A percentile compares a stretch with the other conserved stretches of the same genome.
Conservation (phyloP, 2,329 filamentous ascomycete genomes). For the Zymoseptoria ardabiliae region DNA sequence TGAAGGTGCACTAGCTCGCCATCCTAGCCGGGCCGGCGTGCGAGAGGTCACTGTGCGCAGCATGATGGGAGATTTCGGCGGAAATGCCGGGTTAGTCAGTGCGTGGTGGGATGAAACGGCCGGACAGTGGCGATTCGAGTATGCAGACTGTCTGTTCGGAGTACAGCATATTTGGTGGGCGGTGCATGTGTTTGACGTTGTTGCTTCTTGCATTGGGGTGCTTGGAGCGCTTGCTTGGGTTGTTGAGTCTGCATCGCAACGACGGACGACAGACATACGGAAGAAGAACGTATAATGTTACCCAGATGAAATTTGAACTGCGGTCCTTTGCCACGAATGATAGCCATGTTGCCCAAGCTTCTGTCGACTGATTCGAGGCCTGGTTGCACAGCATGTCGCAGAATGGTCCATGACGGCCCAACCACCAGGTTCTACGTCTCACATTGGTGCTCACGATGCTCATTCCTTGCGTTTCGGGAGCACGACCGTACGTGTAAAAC, state of each 20-base stretch:
- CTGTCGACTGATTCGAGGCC: not conserved
- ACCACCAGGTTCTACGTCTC: not conserved
- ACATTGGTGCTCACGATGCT: not conserved
- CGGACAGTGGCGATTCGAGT: slow-evolving; percentile 77
- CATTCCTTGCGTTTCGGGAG: not conserved
- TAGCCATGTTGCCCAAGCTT: not conserved
- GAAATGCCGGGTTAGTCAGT: slow-evolving; percentile 80
- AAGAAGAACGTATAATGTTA: slow-evolving; percentile 6
- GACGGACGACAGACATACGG: slow-evolving; percentile 1
- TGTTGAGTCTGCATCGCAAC: slow-evolving; percentile 3
- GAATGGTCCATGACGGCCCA: not conserved
- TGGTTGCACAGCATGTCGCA: not conserved
- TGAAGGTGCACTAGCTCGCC: not conserved
- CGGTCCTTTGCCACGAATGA: not conserved
- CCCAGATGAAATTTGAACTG: not conserved
- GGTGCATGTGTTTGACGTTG: slow-evolving; percentile 66
- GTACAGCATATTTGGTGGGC: slow-evolving; percentile 93
- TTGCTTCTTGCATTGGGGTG: slow-evolving; percentile 32
- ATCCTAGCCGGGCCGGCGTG: slow-evolving; percentile 48
- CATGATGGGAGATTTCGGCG: slow-evolving; percentile 97
- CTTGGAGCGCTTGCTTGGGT: slow-evolving; percentile 5
- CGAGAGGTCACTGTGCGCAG: slow-evolving; percentile 89
- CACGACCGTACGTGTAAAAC: not conserved
- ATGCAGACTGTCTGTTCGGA: slow-evolving; percentile 69
- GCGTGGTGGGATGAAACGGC: slow-evolving; percentile 73